Evolutionary conservation across 2,329 filamentous ascomycete species (phyloP).

Genomic region (Fusarium sp.): DNA sequence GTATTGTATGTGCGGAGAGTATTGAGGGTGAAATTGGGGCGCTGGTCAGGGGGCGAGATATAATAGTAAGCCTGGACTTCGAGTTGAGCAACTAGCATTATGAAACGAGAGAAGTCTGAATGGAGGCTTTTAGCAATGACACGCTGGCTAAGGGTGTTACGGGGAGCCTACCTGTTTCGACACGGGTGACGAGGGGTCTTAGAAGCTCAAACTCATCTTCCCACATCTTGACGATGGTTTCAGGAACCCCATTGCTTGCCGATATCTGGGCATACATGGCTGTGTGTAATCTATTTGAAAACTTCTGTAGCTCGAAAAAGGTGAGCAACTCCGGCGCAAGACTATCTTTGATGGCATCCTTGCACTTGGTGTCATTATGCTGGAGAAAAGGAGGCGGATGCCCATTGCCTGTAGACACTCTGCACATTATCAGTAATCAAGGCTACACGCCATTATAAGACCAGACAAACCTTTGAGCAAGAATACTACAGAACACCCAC

Average conservation of each 20-base stretch:
- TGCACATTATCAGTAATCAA: conserved; percentile 13
- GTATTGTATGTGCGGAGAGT: conserved; percentile 60
- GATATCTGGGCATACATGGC: conserved; percentile 60
- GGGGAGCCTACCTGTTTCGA: conserved; percentile 55
- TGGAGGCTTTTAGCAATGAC: background rate
- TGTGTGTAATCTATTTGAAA: conserved; percentile 60
- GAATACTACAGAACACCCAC: conserved; percentile 64
- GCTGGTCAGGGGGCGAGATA: conserved; percentile 54
- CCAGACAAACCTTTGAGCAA: conserved; percentile 57
- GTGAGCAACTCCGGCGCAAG: conserved; percentile 57
- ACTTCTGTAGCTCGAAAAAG: conserved; percentile 61
- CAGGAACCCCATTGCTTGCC: conserved; percentile 57
- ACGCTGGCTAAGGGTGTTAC: background rate
- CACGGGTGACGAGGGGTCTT: conserved; percentile 56
- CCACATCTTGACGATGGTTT: conserved; percentile 58
- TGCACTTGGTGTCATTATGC: conserved; percentile 58
- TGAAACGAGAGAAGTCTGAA: conserved; percentile 60
- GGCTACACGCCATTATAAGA: background rate
- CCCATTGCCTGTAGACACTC: conserved; percentile 55
- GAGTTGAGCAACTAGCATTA: conserved; percentile 60
- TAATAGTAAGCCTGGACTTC: conserved; percentile 66
- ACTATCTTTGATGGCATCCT: conserved; percentile 51
- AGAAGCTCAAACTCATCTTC: conserved; percentile 64
- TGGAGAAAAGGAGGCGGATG: conserved; percentile 62
- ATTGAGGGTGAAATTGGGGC: conserved; percentile 55